Base-by-base conservation (phyloP, 1,284 basidiomycete species). In the Ganoderma multipileum region DNA sequence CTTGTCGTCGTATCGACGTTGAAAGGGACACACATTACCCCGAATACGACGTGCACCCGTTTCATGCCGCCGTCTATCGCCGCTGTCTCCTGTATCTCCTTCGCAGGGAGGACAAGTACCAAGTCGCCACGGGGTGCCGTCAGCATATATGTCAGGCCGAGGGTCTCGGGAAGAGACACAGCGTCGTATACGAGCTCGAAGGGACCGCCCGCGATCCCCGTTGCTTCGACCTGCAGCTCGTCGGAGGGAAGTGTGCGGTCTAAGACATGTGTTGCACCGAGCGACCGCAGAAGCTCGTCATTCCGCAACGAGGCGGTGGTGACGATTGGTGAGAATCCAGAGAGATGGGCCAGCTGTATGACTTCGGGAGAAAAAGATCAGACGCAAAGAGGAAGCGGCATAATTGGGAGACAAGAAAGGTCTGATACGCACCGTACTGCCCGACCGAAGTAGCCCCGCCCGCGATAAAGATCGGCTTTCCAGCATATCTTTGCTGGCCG, bases 261-360 rank as follows among this genome's bases (percentile, higher is more conserved):
- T 71, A 76, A 52, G 47, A 75, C 68, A 42, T 77, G 76, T 18
- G 68, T 72, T 65, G 76, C 72, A 0, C 75, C 75, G 36, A 75
- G 74, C 0, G 74, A 72, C 68, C 78, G 79, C 80, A 72, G 66
- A 59, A 86, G 85, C 7, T 85, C 78, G 2, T 79, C 78, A 73
- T 88, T 83, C 67, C 81, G 81, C 16, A 78, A 70, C 5, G 85
- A 87, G 6, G 84, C 79, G 3, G 85, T 86, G 1, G 83, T 79
- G 69, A 87, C 81, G 70, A 87, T 84, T 12, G 81, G 82, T 4
- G 80, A 82, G 76, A 87, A 86, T 0, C 86, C 86, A 0, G 85
- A 83, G 12, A 85, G 71, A 59, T 79, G 81, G 6, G 83, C 83
- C 20, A 86, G 75, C 73, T 87, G 86, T 42, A 86, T 80, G 1